These are phyloP conservation scores for Myxozyma nipponensis DNA, from an alignment of 805 yeast genomes.

Conservation along the genomic window DNA sequence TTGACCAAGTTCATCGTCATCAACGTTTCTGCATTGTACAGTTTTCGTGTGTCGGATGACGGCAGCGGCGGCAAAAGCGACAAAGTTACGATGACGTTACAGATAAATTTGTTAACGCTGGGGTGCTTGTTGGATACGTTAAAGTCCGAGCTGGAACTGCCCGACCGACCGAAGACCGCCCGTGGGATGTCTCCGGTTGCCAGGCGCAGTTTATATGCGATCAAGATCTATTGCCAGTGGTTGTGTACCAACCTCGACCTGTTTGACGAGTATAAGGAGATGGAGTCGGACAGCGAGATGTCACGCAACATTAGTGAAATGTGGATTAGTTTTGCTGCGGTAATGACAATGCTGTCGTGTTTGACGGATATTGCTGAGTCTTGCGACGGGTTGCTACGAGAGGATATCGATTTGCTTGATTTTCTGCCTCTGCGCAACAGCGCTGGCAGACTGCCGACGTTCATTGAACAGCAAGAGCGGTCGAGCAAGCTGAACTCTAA, in stretches of 20 bases:
- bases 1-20: constrained; percentile 10
- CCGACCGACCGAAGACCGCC: neutral
- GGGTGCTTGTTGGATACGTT: constrained; percentile 3
- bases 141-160: constrained; percentile 5
- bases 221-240: constrained; percentile 22
- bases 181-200: constrained; percentile 1
- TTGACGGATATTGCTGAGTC: constrained; percentile 8
- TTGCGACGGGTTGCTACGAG: constrained; percentile 18
- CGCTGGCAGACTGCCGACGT: constrained; percentile 3
- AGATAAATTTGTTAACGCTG: neutral
- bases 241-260: constrained; percentile 1
- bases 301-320: neutral
- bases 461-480: constrained; percentile 9
- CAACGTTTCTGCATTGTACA: constrained; percentile 16
- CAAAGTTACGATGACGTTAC: neutral
- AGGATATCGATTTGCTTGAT: constrained; percentile 24
- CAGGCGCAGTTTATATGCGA: constrained; percentile 9
- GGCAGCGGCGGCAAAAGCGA: constrained; percentile 1
- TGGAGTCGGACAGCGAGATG: neutral
- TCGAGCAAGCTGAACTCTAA: constrained; percentile 18
- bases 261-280: neutral
- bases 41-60: neutral
- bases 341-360: constrained; percentile 7
- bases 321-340: constrained; percentile 13
- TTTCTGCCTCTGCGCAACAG: constrained; percentile 16